These are phyloP conservation scores for Fomes fomentarius DNA, from an alignment of 1,284 basidiomycete genomes.

Conservation along the genomic window DNA sequence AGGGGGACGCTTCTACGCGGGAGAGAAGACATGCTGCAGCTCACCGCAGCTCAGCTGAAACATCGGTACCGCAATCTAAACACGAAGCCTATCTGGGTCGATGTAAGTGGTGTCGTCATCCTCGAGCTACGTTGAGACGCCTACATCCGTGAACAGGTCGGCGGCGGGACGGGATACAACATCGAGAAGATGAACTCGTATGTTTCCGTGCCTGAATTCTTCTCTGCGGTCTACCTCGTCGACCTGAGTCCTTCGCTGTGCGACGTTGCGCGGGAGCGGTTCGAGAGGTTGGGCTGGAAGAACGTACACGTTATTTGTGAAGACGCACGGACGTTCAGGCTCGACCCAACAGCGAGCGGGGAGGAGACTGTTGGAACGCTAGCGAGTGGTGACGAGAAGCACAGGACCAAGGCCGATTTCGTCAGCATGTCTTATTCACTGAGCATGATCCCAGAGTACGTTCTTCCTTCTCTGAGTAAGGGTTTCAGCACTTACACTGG, in stretches of 20 bases:
- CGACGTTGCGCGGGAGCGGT: constrained; percentile 21
- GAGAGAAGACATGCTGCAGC: constrained; percentile 26
- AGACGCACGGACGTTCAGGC: constrained; percentile 24
- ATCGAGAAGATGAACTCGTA: constrained; percentile 27
- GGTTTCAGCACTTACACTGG: background rate
- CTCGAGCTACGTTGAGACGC: background rate
- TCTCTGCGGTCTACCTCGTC: constrained; percentile 25
- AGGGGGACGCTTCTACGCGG: constrained; percentile 20
- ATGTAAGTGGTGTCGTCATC: constrained; percentile 13
- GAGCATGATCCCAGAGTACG: constrained; percentile 28
- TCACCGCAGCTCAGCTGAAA: constrained; percentile 23
- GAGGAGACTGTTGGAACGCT: constrained; percentile 1
- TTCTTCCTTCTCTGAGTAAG: background rate
- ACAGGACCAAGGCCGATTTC: constrained; percentile 19
- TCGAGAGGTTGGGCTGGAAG: constrained; percentile 23
- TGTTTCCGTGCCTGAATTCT: constrained; percentile 22
- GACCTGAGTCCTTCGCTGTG: constrained; percentile 26
- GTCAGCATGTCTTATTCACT: constrained; percentile 27
- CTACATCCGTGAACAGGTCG: constrained; percentile 10
- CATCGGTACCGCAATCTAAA: constrained; percentile 9
- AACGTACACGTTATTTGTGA: constrained; percentile 26
- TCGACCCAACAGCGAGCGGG: background rate
- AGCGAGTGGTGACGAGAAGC: background rate
- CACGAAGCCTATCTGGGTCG: constrained; percentile 24
- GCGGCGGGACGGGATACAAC: constrained; percentile 26